These are phyloP conservation scores for Pisolithus tinctorius DNA, from an alignment of 768 basidiomycete genomes.

Conservation along the genomic window DNA sequence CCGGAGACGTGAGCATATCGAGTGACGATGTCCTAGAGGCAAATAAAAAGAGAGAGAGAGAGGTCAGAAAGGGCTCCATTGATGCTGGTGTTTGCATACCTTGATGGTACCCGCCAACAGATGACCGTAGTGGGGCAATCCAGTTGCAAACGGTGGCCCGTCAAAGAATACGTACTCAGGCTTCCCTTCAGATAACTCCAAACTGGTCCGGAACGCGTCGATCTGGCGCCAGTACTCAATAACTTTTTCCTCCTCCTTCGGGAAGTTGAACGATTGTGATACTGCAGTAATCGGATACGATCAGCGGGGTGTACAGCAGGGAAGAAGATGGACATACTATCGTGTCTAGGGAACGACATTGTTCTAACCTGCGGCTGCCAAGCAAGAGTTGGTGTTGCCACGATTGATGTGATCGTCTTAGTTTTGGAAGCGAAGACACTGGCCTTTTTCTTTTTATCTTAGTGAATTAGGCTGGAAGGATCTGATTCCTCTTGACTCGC, in stretches of 20 bases:
- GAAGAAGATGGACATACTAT: slow-evolving; percentile 42
- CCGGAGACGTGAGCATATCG: slow-evolving; percentile 92
- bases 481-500: background rate
- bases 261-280: slow-evolving; percentile 71
- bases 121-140: slow-evolving; percentile 94
- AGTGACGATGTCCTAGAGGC: slow-evolving; percentile 88
- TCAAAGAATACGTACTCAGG: slow-evolving; percentile 95
- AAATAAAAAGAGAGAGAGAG: background rate
- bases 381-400: no score
- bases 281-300: slow-evolving; percentile 37
- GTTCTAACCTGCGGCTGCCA: background rate
- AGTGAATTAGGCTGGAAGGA: background rate
- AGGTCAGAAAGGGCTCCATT: slow-evolving; percentile 3
- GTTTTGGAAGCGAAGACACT: background rate
- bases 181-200: slow-evolving; percentile 86
- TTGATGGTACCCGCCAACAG: slow-evolving; percentile 90
- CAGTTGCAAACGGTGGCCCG: slow-evolving; percentile 95
- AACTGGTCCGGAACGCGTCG: slow-evolving; percentile 92
- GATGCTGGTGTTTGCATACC: slow-evolving; percentile 35
- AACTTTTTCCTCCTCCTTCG: slow-evolving; percentile 87
- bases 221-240: slow-evolving; percentile 91
- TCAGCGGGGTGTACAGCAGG: background rate
- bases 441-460: background rate
- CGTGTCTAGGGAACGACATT: slow-evolving; percentile 68
- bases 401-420: no score